Evolutionary conservation across 306 rosid species (phyloP).

Genomic region (Cucurbita pepo): DNA sequence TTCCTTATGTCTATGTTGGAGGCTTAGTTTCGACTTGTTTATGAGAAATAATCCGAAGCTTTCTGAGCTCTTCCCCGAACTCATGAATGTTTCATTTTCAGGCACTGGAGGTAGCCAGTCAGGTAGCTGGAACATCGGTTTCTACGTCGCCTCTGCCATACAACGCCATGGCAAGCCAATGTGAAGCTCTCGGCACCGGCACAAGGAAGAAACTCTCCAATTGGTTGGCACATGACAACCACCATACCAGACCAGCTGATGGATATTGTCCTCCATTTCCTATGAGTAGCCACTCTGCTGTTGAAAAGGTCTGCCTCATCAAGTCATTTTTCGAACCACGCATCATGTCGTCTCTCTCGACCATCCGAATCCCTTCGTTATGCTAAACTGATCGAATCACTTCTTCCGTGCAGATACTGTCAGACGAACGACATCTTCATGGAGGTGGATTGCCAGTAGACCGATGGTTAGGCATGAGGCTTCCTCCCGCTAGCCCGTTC

Average conservation of each 20-base stretch:
- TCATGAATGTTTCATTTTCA: slow-evolving; percentile 8
- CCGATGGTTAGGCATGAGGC: slow-evolving; percentile 51
- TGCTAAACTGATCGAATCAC: not conserved
- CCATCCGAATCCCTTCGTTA: not conserved
- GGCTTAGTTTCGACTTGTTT: not conserved
- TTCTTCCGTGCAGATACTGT: slow-evolving; percentile 21
- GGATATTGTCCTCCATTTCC: slow-evolving; percentile 8
- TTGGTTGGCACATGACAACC: slow-evolving; percentile 76
- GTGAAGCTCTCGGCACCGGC: slow-evolving; percentile 83
- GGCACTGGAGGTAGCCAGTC: slow-evolving; percentile 97
- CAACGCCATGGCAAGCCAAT: slow-evolving; percentile 86
- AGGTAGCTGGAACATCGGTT: slow-evolving; percentile 69
- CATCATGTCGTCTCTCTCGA: not conserved
- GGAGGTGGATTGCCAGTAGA: slow-evolving; percentile 24
- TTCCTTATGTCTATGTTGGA: not conserved
- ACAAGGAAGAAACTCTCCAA: slow-evolving; percentile 74
- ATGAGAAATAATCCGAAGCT: not conserved
- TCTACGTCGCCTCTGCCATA: slow-evolving; percentile 85
- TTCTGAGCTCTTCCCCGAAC: not conserved
- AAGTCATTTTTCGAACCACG: not conserved
- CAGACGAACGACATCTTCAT: slow-evolving; percentile 16
- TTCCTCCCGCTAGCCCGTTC: slow-evolving; percentile 96
- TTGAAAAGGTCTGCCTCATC: slow-evolving; percentile 1
- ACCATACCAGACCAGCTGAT: slow-evolving; percentile 23
- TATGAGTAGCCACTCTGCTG: slow-evolving; percentile 1